phyloP scores from a whole-genome alignment of 2,329 filamentous ascomycete species.

The Beauveria sp. region DNA sequence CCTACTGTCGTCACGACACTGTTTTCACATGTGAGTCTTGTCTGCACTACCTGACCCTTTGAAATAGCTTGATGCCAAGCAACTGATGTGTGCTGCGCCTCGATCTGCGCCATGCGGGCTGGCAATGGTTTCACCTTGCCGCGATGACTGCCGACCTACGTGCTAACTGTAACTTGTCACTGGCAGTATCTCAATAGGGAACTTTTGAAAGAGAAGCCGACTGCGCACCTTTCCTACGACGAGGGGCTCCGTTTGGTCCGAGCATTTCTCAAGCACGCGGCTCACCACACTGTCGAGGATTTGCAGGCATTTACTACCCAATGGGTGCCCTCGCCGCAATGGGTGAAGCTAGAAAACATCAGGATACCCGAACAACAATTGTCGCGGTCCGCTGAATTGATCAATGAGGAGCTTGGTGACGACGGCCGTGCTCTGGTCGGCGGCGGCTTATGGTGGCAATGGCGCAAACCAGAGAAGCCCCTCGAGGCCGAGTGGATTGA shows the following conservation, averaged over 20 bases:
- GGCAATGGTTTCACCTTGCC: not conserved
- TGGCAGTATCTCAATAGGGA: conserved; percentile 73
- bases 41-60: not conserved
- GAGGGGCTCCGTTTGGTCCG: conserved; percentile 84
- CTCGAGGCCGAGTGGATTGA: conserved; percentile 92
- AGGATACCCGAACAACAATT: conserved; percentile 59
- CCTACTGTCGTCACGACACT: conserved; percentile 83
- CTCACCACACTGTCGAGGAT: conserved; percentile 87
- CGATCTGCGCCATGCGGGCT: not conserved
- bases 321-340: conserved; percentile 82
- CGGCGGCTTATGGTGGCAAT: conserved; percentile 83
- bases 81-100: not conserved
- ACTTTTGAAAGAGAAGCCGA: conserved; percentile 68
- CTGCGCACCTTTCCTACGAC: conserved; percentile 87
- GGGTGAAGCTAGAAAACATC: conserved; percentile 72
- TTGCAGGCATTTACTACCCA: conserved; percentile 85
- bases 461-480: conserved; percentile 59
- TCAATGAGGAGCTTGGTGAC: conserved; percentile 69
- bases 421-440: conserved; percentile 70
- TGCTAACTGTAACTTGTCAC: not conserved
- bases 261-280: conserved; percentile 75
- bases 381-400: conserved; percentile 54
- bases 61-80: not conserved
- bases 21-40: conserved; percentile 65
- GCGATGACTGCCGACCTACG: not conserved